Evolutionary conservation across 495 filamentous ascomycete genomes (phyloP).

Genomic region (Trichocladium uniseriatum): DNA sequence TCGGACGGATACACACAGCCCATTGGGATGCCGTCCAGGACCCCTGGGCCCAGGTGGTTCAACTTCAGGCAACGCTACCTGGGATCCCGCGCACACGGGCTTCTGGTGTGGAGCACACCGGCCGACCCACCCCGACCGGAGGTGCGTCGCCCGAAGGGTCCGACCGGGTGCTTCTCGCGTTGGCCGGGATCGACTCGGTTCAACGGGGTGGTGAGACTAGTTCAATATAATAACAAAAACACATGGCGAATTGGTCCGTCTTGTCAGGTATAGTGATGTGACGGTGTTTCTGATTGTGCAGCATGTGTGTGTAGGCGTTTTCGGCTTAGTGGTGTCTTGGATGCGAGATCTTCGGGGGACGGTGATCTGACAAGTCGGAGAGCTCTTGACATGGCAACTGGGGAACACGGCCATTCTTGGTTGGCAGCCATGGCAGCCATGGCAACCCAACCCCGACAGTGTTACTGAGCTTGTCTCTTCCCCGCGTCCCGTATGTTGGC

Average conservation of each 20-base stretch:
- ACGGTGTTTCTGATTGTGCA: neutral
- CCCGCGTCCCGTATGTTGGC: neutral
- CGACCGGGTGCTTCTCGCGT: too few species aligned
- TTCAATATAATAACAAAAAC: too few species aligned
- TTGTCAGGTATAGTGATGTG: too few species aligned
- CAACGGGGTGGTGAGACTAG: too few species aligned
- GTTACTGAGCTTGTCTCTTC: neutral
- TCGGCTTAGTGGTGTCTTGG: slow-evolving; percentile 10
- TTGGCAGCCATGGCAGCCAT: neutral
- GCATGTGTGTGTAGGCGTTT: slow-evolving; percentile 7
- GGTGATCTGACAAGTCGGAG: slow-evolving; percentile 2
- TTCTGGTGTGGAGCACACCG: neutral
- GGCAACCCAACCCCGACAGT: neutral
- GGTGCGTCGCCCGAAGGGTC: neutral
- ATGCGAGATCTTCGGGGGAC: slow-evolving; percentile 11
- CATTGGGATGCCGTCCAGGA: too few species aligned
- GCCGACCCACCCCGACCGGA: neutral
- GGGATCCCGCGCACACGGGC: neutral
- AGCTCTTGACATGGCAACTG: neutral
- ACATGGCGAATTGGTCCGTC: too few species aligned
- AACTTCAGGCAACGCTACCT: slow-evolving; percentile 9
- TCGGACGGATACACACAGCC: too few species aligned
- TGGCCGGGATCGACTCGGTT: too few species aligned
- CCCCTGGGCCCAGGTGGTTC: neutral
- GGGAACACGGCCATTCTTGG: neutral